A percentile compares a stretch with the other conserved stretches of the same genome.
These are phyloP conservation scores for Globisporangium paroecandrum DNA, from an alignment of 352 stramenopile genomes.

Conservation along the genomic window DNA sequence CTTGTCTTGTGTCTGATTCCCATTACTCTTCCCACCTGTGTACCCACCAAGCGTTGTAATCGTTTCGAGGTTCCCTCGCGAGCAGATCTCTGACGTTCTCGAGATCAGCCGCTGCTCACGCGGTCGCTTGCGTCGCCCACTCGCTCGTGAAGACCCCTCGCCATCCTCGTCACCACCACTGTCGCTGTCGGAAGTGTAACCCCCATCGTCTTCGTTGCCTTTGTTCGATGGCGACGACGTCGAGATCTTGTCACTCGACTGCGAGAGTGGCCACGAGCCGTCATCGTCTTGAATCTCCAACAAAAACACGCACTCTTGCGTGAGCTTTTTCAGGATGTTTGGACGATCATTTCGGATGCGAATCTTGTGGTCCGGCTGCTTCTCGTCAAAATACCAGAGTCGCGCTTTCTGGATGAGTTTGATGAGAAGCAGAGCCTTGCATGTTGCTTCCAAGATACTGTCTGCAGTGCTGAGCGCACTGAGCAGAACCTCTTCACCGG, in stretches of 20 bases:
- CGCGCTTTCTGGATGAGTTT: constrained; percentile 72
- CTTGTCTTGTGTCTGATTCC: neutral
- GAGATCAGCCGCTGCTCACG: constrained; percentile 41
- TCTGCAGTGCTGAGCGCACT: constrained; percentile 59
- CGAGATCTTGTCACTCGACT: constrained; percentile 41
- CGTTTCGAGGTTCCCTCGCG: constrained; percentile 63
- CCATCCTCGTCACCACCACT: constrained; percentile 16
- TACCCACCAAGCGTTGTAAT: constrained; percentile 40
- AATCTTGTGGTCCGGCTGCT: constrained; percentile 63
- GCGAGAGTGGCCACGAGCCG: constrained; percentile 80
- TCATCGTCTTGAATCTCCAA: constrained; percentile 83
- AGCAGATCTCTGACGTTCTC: constrained; percentile 77
- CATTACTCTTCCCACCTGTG: constrained; percentile 19
- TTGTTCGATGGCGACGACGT: constrained; percentile 29
- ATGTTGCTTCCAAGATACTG: constrained; percentile 65
- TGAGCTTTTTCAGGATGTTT: constrained; percentile 54
- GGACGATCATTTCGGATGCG: constrained; percentile 44
- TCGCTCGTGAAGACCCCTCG: constrained; percentile 16
- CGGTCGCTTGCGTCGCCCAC: constrained; percentile 30
- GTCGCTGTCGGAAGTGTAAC: constrained; percentile 2
- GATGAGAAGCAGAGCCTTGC: constrained; percentile 63
- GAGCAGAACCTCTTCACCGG: constrained; percentile 75
- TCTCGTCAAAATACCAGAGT: constrained; percentile 83
- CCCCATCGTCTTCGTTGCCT: neutral
- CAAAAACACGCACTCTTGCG: constrained; percentile 74